These are phyloP conservation scores for Eimeria acervulina DNA, from an alignment of 169 alveolate genomes.

Conservation along the genomic window DNA sequence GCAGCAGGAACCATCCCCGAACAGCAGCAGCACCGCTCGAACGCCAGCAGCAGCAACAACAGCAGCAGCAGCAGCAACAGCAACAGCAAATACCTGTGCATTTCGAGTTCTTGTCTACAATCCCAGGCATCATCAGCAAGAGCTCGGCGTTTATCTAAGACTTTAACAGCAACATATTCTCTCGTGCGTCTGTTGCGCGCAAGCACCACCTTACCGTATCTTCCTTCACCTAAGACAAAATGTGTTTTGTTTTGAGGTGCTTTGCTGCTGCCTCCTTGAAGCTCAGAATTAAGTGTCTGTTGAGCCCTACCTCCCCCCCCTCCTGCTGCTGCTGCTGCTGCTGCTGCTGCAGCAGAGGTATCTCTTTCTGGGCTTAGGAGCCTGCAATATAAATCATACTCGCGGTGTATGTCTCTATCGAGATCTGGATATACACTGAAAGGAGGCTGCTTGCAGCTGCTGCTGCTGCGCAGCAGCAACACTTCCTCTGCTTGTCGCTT, in stretches of 20 bases:
- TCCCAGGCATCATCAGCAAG: constrained; percentile 47
- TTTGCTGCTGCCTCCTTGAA: neutral
- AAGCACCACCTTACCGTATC: constrained; percentile 73
- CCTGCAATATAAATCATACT: constrained; percentile 67
- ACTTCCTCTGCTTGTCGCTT: constrained; percentile 65
- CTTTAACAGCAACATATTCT: constrained; percentile 67
- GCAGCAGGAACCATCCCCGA: too few species aligned
- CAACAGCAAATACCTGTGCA: constrained; percentile 75
- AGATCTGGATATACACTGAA: constrained; percentile 77
- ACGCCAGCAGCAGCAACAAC: neutral
- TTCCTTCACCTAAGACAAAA: constrained; percentile 74
- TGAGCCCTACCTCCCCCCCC: neutral
- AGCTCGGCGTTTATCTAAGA: constrained; percentile 69
- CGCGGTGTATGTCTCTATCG: constrained; percentile 67
- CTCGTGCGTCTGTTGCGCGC: constrained; percentile 26
- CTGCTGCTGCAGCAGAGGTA: neutral
- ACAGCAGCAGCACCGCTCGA: neutral
- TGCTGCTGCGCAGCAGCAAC: neutral
- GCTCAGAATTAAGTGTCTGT: neutral
- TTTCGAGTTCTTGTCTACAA: constrained; percentile 76
- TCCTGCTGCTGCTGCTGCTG: constrained; percentile 34
- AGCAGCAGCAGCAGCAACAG: neutral
- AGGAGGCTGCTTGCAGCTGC: neutral
- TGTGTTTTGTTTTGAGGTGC: neutral
- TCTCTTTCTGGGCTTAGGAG: neutral